Base-by-base conservation (phyloP, 75 land plant genomes). In the Sequoiadendron giganteum region DNA sequence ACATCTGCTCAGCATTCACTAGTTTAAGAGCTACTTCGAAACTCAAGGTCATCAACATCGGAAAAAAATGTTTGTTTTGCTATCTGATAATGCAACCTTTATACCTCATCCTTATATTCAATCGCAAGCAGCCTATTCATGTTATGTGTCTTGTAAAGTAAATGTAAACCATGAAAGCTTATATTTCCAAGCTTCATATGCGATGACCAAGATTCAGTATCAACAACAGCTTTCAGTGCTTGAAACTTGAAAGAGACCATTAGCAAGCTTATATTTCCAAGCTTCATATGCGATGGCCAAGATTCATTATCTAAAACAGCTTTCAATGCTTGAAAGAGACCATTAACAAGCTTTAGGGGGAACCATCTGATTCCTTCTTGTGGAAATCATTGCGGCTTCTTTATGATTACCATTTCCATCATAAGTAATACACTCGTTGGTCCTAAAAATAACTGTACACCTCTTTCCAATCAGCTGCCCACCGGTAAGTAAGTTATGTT, bases 401-500 rank as follows among this genome's bases (percentile, higher is more conserved):
- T 28, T 83, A 21, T 65, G 34, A 21, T 1, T 56, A 38, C 21
- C 18, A 61, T 72, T 30, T 58, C 65, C 54, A 61, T 40, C 72
- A 52, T 80, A 13, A 54, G 73, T 61, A 73, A 38, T 25, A 70
- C 25, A 76, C n/a, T 86, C 77, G 87, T 52, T 28, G 55, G 55
- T 85, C 85, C 73, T 5, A 16, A 75, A 25, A 76, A 87, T 36
- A 52, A 3, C 8, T 84, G 42, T 52, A 58, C 1, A 11, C 88
- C 47, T 45, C 15, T 83, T 78, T 13, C 11, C 40, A 56, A 48
- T 19, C 48, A 89, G 25, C 48, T 89, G 86, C 45, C 82, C 65
- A 28, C 87, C 83, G 56, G 77, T 84, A 8, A 77, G 54, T 34
- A 90, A 58, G 80, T 88, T 90, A 39, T 85, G 42, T 18, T 61